A percentile compares a stretch with the other conserved stretches of the same genome.
Evolutionary conservation across 2,329 filamentous ascomycete species (phyloP).

Genomic region (Simplicillium aogashimaense): DNA sequence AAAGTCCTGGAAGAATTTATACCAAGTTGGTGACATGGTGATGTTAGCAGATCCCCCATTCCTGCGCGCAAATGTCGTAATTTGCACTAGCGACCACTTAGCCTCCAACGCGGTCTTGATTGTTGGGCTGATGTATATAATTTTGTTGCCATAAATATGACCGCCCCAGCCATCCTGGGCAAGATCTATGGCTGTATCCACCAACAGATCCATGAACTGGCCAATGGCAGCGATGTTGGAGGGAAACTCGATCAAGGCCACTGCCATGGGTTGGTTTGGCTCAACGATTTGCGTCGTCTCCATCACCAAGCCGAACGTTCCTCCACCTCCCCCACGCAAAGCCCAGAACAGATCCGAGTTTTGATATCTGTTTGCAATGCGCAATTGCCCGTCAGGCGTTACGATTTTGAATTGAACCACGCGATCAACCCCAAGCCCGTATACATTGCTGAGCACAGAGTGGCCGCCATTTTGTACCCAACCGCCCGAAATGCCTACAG

Average conservation of each 20-base stretch:
- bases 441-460: constrained; percentile 24
- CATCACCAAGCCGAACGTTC: constrained; percentile 38
- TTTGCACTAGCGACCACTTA: constrained; percentile 2
- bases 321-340: constrained; percentile 36
- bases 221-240: constrained; percentile 18
- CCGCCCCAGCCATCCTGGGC: constrained; percentile 10
- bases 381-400: constrained; percentile 27
- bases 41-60: constrained; percentile 4
- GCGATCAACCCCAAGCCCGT: constrained; percentile 38
- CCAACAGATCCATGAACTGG: constrained; percentile 6
- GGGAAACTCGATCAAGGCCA: constrained; percentile 4
- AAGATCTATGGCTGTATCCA: constrained; percentile 9
- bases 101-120: constrained; percentile 1
- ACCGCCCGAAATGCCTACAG: constrained; percentile 5
- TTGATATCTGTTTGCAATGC: constrained; percentile 28
- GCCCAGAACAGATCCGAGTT: constrained; percentile 45
- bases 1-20: constrained; percentile 7
- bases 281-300: background rate
- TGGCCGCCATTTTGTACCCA: constrained; percentile 26
- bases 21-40: constrained; percentile 5
- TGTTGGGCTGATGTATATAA: constrained; percentile 7
- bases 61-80: background rate
- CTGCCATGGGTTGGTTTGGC: background rate
- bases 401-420: constrained; percentile 32
- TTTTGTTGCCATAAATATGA: constrained; percentile 10